Evolutionary conservation across 2,329 filamentous ascomycete species (phyloP).

Genomic region (Diaporthe amygdali): DNA sequence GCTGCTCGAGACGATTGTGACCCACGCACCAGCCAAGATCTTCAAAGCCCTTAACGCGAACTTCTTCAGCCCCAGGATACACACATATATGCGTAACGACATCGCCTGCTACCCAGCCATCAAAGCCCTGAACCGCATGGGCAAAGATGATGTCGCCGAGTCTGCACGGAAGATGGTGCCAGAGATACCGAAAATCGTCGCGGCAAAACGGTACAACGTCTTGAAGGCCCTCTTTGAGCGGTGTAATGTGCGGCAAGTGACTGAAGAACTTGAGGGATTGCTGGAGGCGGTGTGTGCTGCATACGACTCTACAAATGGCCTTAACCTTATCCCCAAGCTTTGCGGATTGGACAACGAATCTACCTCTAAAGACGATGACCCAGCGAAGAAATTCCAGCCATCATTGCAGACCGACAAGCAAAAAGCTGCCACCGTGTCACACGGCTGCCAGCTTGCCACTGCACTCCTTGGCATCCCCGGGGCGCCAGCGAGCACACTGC

Average conservation of each 20-base stretch:
- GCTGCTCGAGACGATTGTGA: constrained; percentile 84
- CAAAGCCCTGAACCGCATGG: constrained; percentile 79
- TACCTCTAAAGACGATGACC: constrained; percentile 30
- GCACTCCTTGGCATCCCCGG: constrained; percentile 79
- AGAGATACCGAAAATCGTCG: constrained; percentile 74
- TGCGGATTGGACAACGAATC: constrained; percentile 48
- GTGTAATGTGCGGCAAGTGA: constrained; percentile 65
- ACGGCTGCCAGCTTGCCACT: constrained; percentile 83
- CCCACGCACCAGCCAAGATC: constrained; percentile 80
- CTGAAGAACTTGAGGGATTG: constrained; percentile 45
- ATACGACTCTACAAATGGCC: constrained; percentile 49
- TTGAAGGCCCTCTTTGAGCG: constrained; percentile 84
- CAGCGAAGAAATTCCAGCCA: constrained; percentile 32
- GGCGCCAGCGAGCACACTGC: constrained; percentile 70
- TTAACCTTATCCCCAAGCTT: constrained; percentile 54
- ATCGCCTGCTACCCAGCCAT: constrained; percentile 89
- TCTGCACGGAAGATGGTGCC: constrained; percentile 76
- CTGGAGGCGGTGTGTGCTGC: constrained; percentile 56
- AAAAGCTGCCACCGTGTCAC: constrained; percentile 60
- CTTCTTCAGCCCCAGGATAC: constrained; percentile 80
- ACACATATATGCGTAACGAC: constrained; percentile 84
- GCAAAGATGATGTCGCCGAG: constrained; percentile 81
- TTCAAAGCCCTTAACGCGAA: constrained; percentile 88
- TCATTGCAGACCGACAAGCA: constrained; percentile 55
- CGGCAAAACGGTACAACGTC: constrained; percentile 77